Percentiles rank a stretch among this genome's conserved stretches.
These are phyloP conservation scores for Leccinellum rugosiceps DNA, from an alignment of 768 basidiomycete species.

Conservation along the genomic window DNA sequence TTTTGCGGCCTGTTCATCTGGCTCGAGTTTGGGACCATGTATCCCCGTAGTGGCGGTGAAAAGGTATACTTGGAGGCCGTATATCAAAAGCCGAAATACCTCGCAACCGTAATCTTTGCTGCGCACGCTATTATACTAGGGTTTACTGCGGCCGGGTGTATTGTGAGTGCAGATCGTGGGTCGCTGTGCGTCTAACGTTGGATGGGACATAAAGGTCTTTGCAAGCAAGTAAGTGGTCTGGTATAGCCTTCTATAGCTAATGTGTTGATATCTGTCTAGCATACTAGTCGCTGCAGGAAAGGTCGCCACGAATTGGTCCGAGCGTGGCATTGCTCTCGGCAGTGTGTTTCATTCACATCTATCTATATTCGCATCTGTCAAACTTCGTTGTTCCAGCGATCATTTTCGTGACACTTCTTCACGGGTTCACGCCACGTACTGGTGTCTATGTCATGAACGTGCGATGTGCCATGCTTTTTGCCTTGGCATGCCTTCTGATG, in stretches of 20 bases:
- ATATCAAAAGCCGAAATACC: conserved; percentile 44
- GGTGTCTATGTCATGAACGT: conserved; percentile 59
- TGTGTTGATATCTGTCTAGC: conserved; percentile 23
- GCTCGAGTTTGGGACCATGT: conserved; percentile 63
- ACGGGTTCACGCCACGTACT: conserved; percentile 47
- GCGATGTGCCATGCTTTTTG: conserved; percentile 1
- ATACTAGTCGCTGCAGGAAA: conserved; percentile 49
- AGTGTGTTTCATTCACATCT: conserved; percentile 30
- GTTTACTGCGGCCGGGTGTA: conserved; percentile 43
- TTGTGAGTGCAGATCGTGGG: conserved; percentile 34
- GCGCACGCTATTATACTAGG: conserved; percentile 44
- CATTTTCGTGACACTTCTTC: conserved; percentile 46
- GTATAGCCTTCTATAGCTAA: rapidly evolving
- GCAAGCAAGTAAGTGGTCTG: conserved; percentile 28
- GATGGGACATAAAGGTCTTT: conserved; percentile 24
- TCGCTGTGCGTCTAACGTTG: neutral
- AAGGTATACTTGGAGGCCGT: conserved; percentile 61
- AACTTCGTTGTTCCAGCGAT: conserved; percentile 37
- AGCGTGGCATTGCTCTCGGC: conserved; percentile 60
- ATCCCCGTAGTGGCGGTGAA: conserved; percentile 57
- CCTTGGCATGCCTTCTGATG: conserved; percentile 9
- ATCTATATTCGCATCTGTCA: neutral
- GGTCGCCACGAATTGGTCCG: conserved; percentile 44
- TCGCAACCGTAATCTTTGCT: conserved; percentile 49
- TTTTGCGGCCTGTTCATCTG: conserved; percentile 60